These are phyloP conservation scores for Pyricularia sp. DNA, from an alignment of 2,329 filamentous ascomycete species.

Conservation along the genomic window DNA sequence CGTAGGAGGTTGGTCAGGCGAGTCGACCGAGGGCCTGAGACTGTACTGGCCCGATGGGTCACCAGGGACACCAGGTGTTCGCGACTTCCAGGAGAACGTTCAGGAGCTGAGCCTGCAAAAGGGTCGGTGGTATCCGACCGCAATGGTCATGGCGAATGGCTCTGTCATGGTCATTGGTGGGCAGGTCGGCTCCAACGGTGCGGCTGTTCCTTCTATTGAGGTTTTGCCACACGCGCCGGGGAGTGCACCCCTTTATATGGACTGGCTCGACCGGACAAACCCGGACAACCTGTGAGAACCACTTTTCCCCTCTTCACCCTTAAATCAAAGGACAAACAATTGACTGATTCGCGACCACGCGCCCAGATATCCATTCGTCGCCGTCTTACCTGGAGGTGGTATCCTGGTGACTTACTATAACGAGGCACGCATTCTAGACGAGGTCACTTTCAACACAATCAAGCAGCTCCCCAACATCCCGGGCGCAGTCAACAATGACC, in stretches of 20 bases:
- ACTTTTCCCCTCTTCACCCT: neutral
- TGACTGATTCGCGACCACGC: neutral
- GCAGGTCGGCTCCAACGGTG: constrained; percentile 40
- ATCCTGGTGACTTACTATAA: constrained; percentile 52
- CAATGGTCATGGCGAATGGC: constrained; percentile 45
- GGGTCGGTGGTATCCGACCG: constrained; percentile 45
- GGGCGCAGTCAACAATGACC: constrained; percentile 40
- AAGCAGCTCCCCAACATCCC: constrained; percentile 43
- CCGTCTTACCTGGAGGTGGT: constrained; percentile 40
- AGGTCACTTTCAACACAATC: constrained; percentile 37
- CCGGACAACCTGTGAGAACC: constrained; percentile 38
- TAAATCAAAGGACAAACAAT: neutral
- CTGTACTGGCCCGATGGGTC: constrained; percentile 46
- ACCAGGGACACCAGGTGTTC: constrained; percentile 34
- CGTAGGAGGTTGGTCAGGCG: constrained; percentile 46
- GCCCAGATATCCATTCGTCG: constrained; percentile 39
- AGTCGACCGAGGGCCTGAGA: constrained; percentile 44
- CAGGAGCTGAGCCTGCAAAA: constrained; percentile 33
- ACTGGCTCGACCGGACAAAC: constrained; percentile 44
- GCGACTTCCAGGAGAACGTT: constrained; percentile 46
- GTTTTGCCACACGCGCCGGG: constrained; percentile 35
- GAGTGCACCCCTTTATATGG: constrained; percentile 31
- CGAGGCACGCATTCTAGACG: constrained; percentile 45
- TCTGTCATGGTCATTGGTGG: constrained; percentile 45
- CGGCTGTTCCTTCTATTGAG: constrained; percentile 41